These are phyloP conservation scores for Ustulina deusta DNA, from an alignment of 2,329 filamentous ascomycete species.

Conservation along the genomic window DNA sequence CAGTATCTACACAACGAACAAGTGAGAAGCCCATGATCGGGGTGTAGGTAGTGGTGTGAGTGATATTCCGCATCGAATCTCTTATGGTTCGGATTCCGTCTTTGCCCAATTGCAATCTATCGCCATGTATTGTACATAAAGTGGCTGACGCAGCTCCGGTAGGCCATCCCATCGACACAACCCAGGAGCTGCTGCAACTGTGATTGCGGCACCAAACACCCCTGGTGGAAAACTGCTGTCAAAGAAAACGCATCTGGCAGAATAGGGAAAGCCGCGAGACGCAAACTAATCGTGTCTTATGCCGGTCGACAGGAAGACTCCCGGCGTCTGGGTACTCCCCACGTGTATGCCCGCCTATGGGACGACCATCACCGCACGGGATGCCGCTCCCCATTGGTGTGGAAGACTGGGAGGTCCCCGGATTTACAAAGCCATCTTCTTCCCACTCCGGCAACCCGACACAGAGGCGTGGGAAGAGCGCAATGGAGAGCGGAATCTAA, in stretches of 20 bases:
- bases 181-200: slow-evolving; percentile 9
- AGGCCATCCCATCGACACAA: slow-evolving; percentile 7
- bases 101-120: slow-evolving; percentile 22
- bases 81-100: slow-evolving; percentile 28
- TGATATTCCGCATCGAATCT: slow-evolving; percentile 33
- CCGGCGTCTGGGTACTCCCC: slow-evolving; percentile 21
- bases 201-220: slow-evolving; percentile 5
- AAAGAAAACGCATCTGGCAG: slow-evolving; percentile 24
- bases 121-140: neutral
- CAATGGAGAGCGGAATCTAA: neutral
- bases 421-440: slow-evolving; percentile 13
- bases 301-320: slow-evolving; percentile 3
- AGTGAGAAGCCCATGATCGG: slow-evolving; percentile 28
- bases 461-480: neutral
- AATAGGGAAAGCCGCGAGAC: slow-evolving; percentile 23
- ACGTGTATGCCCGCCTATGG: slow-evolving; percentile 29
- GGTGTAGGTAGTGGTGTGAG: slow-evolving; percentile 34
- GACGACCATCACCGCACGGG: slow-evolving; percentile 18
- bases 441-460: slow-evolving; percentile 16
- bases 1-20: neutral
- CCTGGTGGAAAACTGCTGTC: slow-evolving; percentile 15
- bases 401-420: slow-evolving; percentile 2
- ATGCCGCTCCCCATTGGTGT: slow-evolving; percentile 13
- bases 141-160: slow-evolving; percentile 6
- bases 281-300: neutral